phyloP scores from a whole-genome alignment of 2,329 filamentous ascomycete species.

The Trichophyton schoenleinii region DNA sequence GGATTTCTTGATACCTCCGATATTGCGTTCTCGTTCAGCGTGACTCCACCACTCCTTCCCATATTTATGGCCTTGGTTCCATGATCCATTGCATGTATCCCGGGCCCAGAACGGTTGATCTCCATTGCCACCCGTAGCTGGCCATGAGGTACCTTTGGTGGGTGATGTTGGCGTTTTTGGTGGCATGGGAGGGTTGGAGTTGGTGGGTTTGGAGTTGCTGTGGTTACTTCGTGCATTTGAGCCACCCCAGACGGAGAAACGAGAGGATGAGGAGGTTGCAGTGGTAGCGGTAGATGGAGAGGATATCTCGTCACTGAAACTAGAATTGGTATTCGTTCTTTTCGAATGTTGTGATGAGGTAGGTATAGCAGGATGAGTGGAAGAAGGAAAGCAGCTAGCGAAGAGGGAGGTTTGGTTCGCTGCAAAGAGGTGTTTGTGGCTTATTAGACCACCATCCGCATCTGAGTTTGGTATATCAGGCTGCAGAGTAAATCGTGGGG shows the following conservation, averaged over 20 bases:
- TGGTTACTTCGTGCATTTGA: not conserved
- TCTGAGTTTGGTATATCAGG: constrained; percentile 33
- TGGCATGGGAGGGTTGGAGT: constrained; percentile 14
- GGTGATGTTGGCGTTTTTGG: constrained; percentile 14
- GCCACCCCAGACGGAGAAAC: constrained; percentile 12
- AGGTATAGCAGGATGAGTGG: constrained; percentile 17
- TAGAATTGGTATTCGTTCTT: constrained; percentile 9
- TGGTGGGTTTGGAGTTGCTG: not conserved
- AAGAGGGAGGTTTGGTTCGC: constrained; percentile 30
- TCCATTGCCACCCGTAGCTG: constrained; percentile 15
- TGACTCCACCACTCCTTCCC: constrained; percentile 36
- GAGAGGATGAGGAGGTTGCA: constrained; percentile 9
- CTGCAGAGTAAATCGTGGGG: constrained; percentile 28
- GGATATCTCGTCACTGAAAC: constrained; percentile 9
- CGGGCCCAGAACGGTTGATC: constrained; percentile 27
- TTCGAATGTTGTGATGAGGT: not conserved
- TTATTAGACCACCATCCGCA: constrained; percentile 32
- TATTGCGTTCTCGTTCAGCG: constrained; percentile 30
- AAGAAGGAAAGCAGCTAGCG: constrained; percentile 25
- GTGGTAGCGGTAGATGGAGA: constrained; percentile 8
- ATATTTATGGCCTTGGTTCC: constrained; percentile 29
- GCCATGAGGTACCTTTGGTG: constrained; percentile 7
- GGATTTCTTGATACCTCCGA: not conserved
- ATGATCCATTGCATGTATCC: constrained; percentile 33
- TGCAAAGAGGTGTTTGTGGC: constrained; percentile 33